Percentiles rank a stretch among this genome's conserved stretches.
These are phyloP conservation scores for Penicillium sp. DNA, from an alignment of 2,329 filamentous ascomycete species.

Conservation along the genomic window DNA sequence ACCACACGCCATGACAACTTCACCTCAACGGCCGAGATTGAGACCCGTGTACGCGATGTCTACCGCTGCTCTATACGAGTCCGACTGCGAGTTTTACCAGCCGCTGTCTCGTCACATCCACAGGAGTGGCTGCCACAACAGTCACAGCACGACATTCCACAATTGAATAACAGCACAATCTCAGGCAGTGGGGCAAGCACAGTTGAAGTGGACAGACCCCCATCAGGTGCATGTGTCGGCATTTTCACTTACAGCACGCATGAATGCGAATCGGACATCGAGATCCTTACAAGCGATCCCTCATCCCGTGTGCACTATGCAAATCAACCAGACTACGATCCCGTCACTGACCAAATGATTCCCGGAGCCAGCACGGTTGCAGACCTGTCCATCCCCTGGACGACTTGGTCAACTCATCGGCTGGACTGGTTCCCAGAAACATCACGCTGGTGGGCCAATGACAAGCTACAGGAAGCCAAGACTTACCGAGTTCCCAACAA, in stretches of 20 bases:
- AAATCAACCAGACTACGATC: constrained; percentile 43
- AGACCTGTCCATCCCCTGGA: constrained; percentile 36
- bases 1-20: constrained; percentile 42
- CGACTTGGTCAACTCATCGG: constrained; percentile 38
- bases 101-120: constrained; percentile 12
- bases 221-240: constrained; percentile 46
- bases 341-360: constrained; percentile 29
- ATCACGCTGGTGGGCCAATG: constrained; percentile 39
- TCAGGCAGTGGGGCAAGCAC: background rate
- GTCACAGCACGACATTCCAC: background rate
- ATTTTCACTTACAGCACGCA: constrained; percentile 49
- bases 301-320: constrained; percentile 40
- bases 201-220: constrained; percentile 25
- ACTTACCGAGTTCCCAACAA: constrained; percentile 34
- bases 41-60: constrained; percentile 42
- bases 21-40: constrained; percentile 48
- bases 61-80: constrained; percentile 48
- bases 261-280: constrained; percentile 49
- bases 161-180: constrained; percentile 1
- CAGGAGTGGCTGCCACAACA: constrained; percentile 4
- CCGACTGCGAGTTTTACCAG: constrained; percentile 40
- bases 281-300: constrained; percentile 49
- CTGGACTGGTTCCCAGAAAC: constrained; percentile 37
- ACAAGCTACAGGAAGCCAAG: constrained; percentile 27
- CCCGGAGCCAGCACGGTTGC: constrained; percentile 30